Evolutionary conservation across 306 rosid genomes (phyloP), one percentile per base, ranked within the genome.

Genomic region (Prunus kanzakura): DNA sequence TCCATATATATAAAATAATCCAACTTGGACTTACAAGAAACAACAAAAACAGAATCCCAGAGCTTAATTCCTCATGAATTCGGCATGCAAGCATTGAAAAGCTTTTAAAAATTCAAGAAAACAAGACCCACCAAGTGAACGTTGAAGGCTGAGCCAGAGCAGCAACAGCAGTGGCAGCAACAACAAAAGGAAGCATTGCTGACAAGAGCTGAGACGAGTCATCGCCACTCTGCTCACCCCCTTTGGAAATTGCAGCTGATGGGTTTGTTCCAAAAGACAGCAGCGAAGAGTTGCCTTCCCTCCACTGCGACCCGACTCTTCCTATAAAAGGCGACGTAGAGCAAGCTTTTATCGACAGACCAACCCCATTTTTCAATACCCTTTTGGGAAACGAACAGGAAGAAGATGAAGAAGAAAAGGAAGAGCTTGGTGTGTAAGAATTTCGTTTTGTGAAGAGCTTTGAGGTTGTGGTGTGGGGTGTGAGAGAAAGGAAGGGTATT

Each of bases 131-230:
- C 99, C 99, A 95, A 77, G 93, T 90, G 74, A 89, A 95, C 54
- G 99, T 92, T n/a, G 96, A 87, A 75, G 99, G 99, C 78, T 88
- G 89, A 78, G 86, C 83, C 15, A 95, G 84, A 79, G 99, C 99
- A 10, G 89, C 92, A 82, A 92, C 76, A n/a, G 96, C 97, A 4
- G 99, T 95, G 38, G 83, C 92, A 57, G 89, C 96, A 55, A 95
- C 99, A 69, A 92, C 93, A 81, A 95, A 88, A 5, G 99, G 99
- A 89, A 95, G 99, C 86, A 89, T 81, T 60, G 93, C 95, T 11
- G 99, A 92, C 29, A 95, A 76, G 76, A 85, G 10, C 83, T 87
- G 96, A 58, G 97, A 89, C 77, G 82, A 86, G 81, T 89, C 67
- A 23, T 27, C 90, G n/a, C 78, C 64, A 43, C 72, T 64, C 67